Percentiles rank a stretch among this genome's conserved stretches.
phyloP scores from a whole-genome alignment of 257 asterid species.

The Nicotiana sylvestris region DNA sequence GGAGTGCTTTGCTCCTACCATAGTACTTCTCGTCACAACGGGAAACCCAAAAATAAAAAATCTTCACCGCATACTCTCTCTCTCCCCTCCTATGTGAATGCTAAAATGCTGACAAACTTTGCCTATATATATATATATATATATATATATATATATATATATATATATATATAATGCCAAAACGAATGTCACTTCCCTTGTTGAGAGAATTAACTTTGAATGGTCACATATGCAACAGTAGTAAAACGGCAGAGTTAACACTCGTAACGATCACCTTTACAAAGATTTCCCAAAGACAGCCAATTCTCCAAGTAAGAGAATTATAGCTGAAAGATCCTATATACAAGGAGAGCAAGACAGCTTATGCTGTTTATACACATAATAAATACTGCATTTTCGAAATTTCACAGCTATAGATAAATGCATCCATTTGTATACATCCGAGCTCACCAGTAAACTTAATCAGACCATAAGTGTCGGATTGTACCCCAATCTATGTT shows the following conservation, averaged over 20 bases:
- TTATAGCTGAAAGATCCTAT: not conserved
- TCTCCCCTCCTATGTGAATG: no score
- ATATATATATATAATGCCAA: not conserved
- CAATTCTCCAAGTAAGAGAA: not conserved
- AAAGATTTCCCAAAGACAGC: not conserved
- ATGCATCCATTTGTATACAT: not conserved
- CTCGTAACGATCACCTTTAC: not conserved
- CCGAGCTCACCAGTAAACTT: not conserved
- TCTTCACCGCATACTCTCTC: no score
- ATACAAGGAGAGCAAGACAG: not conserved
- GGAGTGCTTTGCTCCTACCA: no score
- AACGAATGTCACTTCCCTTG: not conserved
- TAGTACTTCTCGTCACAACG: no score
- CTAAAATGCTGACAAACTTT: no score
- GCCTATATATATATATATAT: no score
- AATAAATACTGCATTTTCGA: not conserved
- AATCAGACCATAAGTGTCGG: constrained; percentile 51
- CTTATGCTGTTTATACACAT: not conserved
- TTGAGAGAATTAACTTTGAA: not conserved
- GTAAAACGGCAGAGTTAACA: not conserved
- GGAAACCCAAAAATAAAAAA: no score
- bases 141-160: no score
- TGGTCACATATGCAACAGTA: not conserved
- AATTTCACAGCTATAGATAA: not conserved
- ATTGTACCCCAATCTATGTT: constrained; percentile 44